These are phyloP conservation scores for Alliaria petiolata DNA, from an alignment of 345 rosid species.

Conservation along the genomic window DNA sequence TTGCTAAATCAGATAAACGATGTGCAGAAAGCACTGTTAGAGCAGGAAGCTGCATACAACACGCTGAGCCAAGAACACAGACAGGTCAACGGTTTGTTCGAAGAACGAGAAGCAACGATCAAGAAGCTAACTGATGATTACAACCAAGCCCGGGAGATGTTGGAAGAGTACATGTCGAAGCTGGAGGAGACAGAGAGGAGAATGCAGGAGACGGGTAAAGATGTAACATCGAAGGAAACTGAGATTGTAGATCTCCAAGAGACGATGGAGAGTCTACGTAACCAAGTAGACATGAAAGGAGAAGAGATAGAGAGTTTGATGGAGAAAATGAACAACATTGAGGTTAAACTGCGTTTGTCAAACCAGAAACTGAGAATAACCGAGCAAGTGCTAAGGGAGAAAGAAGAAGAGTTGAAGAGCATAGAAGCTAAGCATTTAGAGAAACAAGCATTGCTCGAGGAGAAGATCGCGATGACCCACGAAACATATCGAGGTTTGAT, in stretches of 20 bases:
- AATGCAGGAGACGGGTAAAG: slow-evolving; percentile 40
- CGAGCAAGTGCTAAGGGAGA: slow-evolving; percentile 72
- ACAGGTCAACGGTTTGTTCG: slow-evolving; percentile 34
- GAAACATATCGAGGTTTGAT: slow-evolving; percentile 47
- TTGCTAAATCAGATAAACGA: slow-evolving; percentile 38
- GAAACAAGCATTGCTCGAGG: slow-evolving; percentile 62
- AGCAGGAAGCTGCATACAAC: slow-evolving; percentile 36
- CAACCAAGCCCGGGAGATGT: slow-evolving; percentile 40
- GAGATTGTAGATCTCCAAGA: slow-evolving; percentile 50
- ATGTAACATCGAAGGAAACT: slow-evolving; percentile 39
- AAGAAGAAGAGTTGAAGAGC: slow-evolving; percentile 58
- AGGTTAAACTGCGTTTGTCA: slow-evolving; percentile 81
- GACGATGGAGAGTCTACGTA: slow-evolving; percentile 55
- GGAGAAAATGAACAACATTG: slow-evolving; percentile 56
- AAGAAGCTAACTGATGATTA: slow-evolving; percentile 40
- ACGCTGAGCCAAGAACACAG: slow-evolving; percentile 49
- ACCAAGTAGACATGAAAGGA: slow-evolving; percentile 68
- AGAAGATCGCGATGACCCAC: slow-evolving; percentile 40
- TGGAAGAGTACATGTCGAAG: slow-evolving; percentile 40
- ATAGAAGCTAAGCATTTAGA: slow-evolving; percentile 60
- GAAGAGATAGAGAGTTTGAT: slow-evolving; percentile 58
- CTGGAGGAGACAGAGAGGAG: slow-evolving; percentile 50
- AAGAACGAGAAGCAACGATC: slow-evolving; percentile 39
- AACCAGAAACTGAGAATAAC: slow-evolving; percentile 93
- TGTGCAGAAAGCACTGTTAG: slow-evolving; percentile 41